Evolutionary conservation across 2,329 filamentous ascomycete genomes (phyloP), one percentile per base, ranked within the genome.

Genomic region (Penicillium sclerotiorum): DNA sequence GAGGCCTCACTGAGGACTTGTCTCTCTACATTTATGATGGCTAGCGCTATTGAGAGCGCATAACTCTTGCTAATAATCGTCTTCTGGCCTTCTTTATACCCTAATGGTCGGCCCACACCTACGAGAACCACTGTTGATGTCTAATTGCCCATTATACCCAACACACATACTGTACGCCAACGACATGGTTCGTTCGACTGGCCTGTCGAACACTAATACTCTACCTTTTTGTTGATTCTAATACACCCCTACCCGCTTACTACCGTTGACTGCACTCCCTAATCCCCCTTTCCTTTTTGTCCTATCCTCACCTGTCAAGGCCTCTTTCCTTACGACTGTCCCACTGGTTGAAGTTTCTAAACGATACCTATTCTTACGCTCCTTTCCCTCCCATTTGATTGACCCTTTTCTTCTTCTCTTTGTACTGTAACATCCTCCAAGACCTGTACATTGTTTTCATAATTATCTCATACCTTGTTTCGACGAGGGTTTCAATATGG

Each of bases 131-230:
- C 47, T 28, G 35, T 46, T 53, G 57, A 61, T 56, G 53, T 53
- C 56, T 46, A 54, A 53, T 58, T 41, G 9, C 22, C 32, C 47
- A 22, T 50, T 58, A 61, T 60, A 61, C 58, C 53, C 54, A 47
- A 38, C 45, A 27, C 32, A 30, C 40, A 35, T 40, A 41, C 44
- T 42, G 25, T 33, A 35, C 33, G 17, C 15, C 15, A 20, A 23
- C 17, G 42, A 45, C 27, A 41, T 37, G 39, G 39, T 17, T 28
- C 35, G 41, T 47, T 50, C 35, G 49, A 47, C 15, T 38, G 17
- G 36, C 20, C 18, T 23, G 27, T 17, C 22, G 27, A 18, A 28
- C 40, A 17, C 18, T 33, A 43, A 43, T 43, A 22, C 20, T 17
- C 7, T 11, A 36, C 40, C 12, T 8, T n/a, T 15, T 20, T 23